Evolutionary conservation across 768 basidiomycete species (phyloP).

Genomic region (Psilocybe tampanensis): DNA sequence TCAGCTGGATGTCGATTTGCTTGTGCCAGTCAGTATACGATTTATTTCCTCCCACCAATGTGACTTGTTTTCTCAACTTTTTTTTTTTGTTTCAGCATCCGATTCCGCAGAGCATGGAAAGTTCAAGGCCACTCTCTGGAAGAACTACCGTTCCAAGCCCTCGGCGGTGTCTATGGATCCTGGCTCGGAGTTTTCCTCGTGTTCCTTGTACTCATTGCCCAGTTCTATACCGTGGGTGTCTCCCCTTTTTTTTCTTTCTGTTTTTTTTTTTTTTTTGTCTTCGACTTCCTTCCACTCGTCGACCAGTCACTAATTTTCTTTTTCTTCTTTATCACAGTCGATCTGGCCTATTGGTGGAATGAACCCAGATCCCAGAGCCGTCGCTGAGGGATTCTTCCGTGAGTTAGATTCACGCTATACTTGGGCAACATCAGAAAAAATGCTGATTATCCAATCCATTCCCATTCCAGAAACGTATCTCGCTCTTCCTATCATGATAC

Average conservation of each 20-base stretch:
- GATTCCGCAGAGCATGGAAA: constrained; percentile 46
- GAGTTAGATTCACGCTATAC: too few species aligned
- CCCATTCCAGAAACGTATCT: constrained; percentile 35
- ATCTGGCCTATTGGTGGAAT: constrained; percentile 43
- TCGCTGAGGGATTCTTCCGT: constrained; percentile 43
- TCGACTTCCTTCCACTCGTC: too few species aligned
- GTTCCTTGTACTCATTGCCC: constrained; percentile 42
- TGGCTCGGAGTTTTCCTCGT: constrained; percentile 47
- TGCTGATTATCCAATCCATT: too few species aligned
- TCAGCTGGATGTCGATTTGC: constrained; percentile 48
- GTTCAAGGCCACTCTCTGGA: constrained; percentile 46
- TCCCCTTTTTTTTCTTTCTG: too few species aligned
- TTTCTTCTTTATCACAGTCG: constrained; percentile 23
- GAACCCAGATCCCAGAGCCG: constrained; percentile 23
- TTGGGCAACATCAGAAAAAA: too few species aligned
- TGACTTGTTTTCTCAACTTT: background rate
- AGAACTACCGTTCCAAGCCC: constrained; percentile 45
- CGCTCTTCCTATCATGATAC: constrained; percentile 40
- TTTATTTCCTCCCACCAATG: background rate
- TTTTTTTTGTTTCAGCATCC: constrained; percentile 31
- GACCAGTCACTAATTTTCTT: too few species aligned
- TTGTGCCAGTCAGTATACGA: constrained; percentile 42
- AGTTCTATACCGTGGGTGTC: constrained; percentile 43
- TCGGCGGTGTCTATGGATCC: constrained; percentile 47
- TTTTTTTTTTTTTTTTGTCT: too few species aligned